Base-by-base conservation (phyloP, 805 yeast species). In the Debaryomyces maramus region DNA sequence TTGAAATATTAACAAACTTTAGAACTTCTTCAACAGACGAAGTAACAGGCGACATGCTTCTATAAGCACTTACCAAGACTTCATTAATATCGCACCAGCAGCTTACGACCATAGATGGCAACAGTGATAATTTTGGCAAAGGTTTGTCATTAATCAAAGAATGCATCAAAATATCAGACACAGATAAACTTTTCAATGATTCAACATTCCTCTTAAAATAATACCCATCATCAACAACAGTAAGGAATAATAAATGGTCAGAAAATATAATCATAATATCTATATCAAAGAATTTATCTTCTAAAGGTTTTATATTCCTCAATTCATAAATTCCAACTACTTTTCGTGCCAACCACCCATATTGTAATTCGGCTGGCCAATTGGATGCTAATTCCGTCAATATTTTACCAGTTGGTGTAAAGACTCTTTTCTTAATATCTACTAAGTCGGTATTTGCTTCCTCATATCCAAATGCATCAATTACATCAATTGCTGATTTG, bases 401-500 rank as follows among this genome's bases (percentile, higher is more conserved):
- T 3, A 91, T 73, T 58, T 88, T 89, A 0, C 97, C 97, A 0
- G 96, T 83, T 2, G 96, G 96, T 0, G 97, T 90, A 58, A 89
- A 86, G 0, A 88, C 81, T 47, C 96, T 50, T 15, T 41, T 44
- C 66, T 38, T 81, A 70, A 44, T 74, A 28, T 44, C 53, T 27
- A 36, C 24, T 9, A 16, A 19, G n/a, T 39, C 31, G 8, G 13
- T 3, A 8, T 27, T 24, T 7, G 41, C 47, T 27, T 70, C 67
- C 18, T 45, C 52, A 17, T 70, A 75, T 1, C 91, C 96, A 66
- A 89, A 90, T 0, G 97, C 85, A 50, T 87, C 86, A 16, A 89
- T 83, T 0, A 89, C 82, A 20, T 76, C 78, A 3, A 77, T 58
- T 2, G 87, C 77, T 2, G 80, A 74, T 4, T 71, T 51, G 52